These are phyloP conservation scores for Pseudisothecium myosuroides DNA, from an alignment of 225 moss, liverwort and hornwort species.

Conservation along the genomic window DNA sequence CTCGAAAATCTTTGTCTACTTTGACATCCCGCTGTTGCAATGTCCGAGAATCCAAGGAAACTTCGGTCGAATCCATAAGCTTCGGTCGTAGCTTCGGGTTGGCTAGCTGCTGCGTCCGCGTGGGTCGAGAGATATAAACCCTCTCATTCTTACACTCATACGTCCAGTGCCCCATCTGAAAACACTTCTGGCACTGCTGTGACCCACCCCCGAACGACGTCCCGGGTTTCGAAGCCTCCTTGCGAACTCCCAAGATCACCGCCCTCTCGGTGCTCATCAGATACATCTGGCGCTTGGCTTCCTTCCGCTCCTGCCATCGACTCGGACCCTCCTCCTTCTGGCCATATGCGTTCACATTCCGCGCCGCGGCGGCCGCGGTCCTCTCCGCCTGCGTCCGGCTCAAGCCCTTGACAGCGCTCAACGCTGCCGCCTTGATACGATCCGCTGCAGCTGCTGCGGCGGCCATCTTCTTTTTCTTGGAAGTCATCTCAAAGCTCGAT, in stretches of 20 bases:
- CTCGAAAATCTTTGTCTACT: not conserved
- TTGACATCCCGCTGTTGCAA: not conserved
- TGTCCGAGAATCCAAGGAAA: not conserved
- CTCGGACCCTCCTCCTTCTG: conserved; percentile 91
- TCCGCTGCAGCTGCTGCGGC: conserved; percentile 1
- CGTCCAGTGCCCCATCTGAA: conserved; percentile 76
- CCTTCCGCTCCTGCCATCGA: conserved; percentile 87
- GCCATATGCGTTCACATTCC: conserved; percentile 83
- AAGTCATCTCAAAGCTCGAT: not conserved
- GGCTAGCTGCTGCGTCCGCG: conserved; percentile 36
- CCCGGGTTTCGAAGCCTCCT: conserved; percentile 18
- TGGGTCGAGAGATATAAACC: conserved; percentile 53
- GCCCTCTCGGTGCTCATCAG: conserved; percentile 86
- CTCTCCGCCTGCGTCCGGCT: conserved; percentile 49
- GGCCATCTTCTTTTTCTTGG: conserved; percentile 27
- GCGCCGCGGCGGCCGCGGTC: conserved; percentile 18
- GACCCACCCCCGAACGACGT: not conserved
- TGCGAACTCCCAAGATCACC: conserved; percentile 69
- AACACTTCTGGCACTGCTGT: conserved; percentile 71
- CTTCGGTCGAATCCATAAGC: too few relatives aligned
- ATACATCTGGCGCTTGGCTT: conserved; percentile 90
- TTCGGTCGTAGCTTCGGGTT: conserved; percentile 23
- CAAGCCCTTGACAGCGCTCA: conserved; percentile 48
- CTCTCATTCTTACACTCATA: conserved; percentile 70
- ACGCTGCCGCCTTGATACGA: conserved; percentile 43